phyloP scores from a whole-genome alignment of 805 yeast species.

The Hanseniaspora valbyensis region DNA sequence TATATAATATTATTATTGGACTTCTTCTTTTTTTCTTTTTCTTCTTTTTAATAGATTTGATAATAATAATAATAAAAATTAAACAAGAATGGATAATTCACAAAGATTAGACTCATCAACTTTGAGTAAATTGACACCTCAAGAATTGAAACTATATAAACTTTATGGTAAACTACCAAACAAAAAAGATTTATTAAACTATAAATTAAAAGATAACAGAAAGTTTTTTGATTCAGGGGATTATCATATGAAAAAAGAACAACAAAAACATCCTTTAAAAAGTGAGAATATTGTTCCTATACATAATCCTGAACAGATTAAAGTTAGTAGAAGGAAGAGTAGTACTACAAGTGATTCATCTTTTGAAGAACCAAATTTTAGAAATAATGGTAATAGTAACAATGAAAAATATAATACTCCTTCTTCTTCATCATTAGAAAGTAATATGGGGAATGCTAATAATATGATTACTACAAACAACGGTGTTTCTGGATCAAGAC shows the following conservation, averaged over 20 bases:
- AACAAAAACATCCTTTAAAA: background rate
- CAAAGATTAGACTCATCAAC: constrained; percentile 12
- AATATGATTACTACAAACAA: background rate
- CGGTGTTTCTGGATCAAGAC: constrained; percentile 20
- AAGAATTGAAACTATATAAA: constrained; percentile 65
- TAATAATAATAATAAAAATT: background rate
- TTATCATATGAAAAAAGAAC: constrained; percentile 69
- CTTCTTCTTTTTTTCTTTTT: too few relatives aligned
- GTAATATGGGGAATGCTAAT: background rate
- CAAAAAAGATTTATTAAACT: constrained; percentile 60
- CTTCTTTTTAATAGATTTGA: too few relatives aligned
- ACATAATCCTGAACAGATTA: constrained; percentile 23
- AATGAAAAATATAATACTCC: constrained; percentile 10
- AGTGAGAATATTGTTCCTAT: constrained; percentile 33
- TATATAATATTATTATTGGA: too few relatives aligned
- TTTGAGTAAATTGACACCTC: constrained; percentile 45
- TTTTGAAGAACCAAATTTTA: constrained; percentile 14
- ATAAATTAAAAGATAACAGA: constrained; percentile 64
- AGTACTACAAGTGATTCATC: constrained; percentile 21
- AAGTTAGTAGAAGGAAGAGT: constrained; percentile 29
- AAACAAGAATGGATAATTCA: background rate
- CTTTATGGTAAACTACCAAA: constrained; percentile 82
- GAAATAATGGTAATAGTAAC: constrained; percentile 10
- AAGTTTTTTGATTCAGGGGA: constrained; percentile 92
- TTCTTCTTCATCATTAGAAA: constrained; percentile 6